Conservation (phyloP, 768 basidiomycete species). For the Gautieria morchelliformis region DNA sequence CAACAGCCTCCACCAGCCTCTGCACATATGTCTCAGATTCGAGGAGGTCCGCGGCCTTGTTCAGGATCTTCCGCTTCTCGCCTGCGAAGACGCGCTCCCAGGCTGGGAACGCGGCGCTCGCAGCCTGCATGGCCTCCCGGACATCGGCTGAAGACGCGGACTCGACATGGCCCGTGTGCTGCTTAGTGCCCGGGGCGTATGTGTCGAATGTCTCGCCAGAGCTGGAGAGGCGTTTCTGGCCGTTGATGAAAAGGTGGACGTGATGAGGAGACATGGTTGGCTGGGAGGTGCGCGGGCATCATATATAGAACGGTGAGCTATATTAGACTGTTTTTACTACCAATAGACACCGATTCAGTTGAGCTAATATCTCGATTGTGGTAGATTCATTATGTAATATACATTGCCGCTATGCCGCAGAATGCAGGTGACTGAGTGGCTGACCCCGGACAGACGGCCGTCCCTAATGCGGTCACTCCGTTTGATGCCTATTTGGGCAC, state of each 20-base stretch:
- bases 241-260: slow-evolving; percentile 28
- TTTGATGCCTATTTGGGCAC: too few species aligned
- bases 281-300: too few species aligned
- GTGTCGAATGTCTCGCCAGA: slow-evolving; percentile 35
- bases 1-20: slow-evolving; percentile 22
- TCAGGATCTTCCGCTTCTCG: slow-evolving; percentile 33
- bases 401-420: too few species aligned
- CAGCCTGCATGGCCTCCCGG: slow-evolving; percentile 35
- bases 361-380: too few species aligned
- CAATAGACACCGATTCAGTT: too few species aligned
- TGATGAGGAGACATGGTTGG: slow-evolving; percentile 1
- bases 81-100: slow-evolving; percentile 34
- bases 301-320: too few species aligned
- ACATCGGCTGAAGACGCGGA: slow-evolving; percentile 36
- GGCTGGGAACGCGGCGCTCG: slow-evolving; percentile 34
- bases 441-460: too few species aligned
- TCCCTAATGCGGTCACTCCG: too few species aligned
- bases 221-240: slow-evolving; percentile 27
- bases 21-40: slow-evolving; percentile 31
- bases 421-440: too few species aligned
- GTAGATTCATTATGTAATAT: too few species aligned
- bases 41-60: slow-evolving; percentile 40
- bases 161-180: slow-evolving; percentile 35
- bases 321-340: too few species aligned
- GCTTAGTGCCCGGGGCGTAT: slow-evolving; percentile 30